These are phyloP conservation scores for Marasmius tenuissimus DNA, from an alignment of 1,284 basidiomycete species.

Conservation along the genomic window DNA sequence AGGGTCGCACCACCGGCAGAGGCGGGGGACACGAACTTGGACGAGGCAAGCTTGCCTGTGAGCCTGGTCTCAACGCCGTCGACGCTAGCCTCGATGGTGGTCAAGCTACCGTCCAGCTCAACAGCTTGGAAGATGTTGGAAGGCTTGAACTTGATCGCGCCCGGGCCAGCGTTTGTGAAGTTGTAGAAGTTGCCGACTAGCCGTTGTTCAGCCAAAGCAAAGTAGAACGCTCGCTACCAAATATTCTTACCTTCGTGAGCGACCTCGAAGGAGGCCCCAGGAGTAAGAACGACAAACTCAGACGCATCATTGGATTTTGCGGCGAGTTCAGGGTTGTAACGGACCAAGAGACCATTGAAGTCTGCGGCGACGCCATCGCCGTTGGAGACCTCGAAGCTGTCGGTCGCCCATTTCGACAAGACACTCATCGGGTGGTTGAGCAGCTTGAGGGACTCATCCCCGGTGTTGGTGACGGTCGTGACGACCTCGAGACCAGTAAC, in stretches of 20 bases:
- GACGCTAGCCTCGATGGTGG: constrained; percentile 2
- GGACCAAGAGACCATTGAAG: constrained; percentile 7
- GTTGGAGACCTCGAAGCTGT: constrained; percentile 3
- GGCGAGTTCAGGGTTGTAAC: not conserved
- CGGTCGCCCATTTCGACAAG: constrained; percentile 6
- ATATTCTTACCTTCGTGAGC: constrained; percentile 13
- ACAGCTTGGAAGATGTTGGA: constrained; percentile 55
- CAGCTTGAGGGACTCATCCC: constrained; percentile 8
- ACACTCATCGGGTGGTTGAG: constrained; percentile 7
- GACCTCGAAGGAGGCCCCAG: constrained; percentile 7
- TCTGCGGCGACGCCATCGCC: not conserved
- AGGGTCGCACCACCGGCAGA: not conserved
- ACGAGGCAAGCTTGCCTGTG: constrained; percentile 4
- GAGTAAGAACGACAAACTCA: not conserved
- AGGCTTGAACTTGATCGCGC: constrained; percentile 48
- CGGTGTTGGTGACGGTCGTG: constrained; percentile 10
- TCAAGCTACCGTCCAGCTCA: constrained; percentile 6
- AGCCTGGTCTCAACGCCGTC: not conserved
- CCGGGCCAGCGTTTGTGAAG: constrained; percentile 15
- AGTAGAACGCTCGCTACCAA: too few relatives aligned
- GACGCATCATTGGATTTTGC: not conserved
- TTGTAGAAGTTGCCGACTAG: constrained; percentile 9
- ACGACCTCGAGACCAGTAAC: constrained; percentile 4
- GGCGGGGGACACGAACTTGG: not conserved
- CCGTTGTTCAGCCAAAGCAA: too few relatives aligned